Base-by-base conservation (phyloP, 2,329 filamentous ascomycete species). In the Penicillium sp. region DNA sequence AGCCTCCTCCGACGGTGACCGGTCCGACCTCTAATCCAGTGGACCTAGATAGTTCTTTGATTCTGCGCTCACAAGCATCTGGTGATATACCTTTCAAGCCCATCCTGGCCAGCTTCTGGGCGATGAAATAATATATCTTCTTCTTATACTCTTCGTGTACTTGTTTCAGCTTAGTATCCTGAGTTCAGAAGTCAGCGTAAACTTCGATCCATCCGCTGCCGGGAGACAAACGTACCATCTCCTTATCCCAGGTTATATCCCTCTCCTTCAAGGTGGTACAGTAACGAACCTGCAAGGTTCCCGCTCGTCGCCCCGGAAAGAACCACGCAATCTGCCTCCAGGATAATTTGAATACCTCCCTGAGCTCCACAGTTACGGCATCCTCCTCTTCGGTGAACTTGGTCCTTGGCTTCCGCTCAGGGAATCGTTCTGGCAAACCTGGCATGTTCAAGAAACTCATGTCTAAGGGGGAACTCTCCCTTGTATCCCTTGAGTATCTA, bases 251-350 rank as follows among this genome's bases (percentile, higher is more conserved):
- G 63, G 89, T 83, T 11, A 88, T 95, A 33, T 88, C 91, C 75
- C 95, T 95, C 12, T 89, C 90, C 73, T 95, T 95, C 44, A 95
- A 76, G 72, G 95, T 95, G 36, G 90, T 95, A 68, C 91, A 96
- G 69, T 96, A 96, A 30, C 91, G 85, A 46, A 96, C 91, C 70
- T 96, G 91, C 53, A 96, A 74, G 27, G 91, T 95, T 14, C 91
- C 91, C 38, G 88, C 95, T 50, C 88, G 93, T 50, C 91, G 80
- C 1, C 90, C 91, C 0, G 91, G 91, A 61, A 96, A 96, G 72
- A 95, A 95, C 65, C 95, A 91, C 49, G 90, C 89, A 64, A 96
- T 96, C 76, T 96, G 91, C 73, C 95, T 95, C 91, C 91, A 96
- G 4, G 91, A 95, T 66, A 96, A 77, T 65, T 89, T 91, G 71